Evolutionary conservation across 163 green algal species (phyloP).

Genomic region (Dunaliella salina): DNA sequence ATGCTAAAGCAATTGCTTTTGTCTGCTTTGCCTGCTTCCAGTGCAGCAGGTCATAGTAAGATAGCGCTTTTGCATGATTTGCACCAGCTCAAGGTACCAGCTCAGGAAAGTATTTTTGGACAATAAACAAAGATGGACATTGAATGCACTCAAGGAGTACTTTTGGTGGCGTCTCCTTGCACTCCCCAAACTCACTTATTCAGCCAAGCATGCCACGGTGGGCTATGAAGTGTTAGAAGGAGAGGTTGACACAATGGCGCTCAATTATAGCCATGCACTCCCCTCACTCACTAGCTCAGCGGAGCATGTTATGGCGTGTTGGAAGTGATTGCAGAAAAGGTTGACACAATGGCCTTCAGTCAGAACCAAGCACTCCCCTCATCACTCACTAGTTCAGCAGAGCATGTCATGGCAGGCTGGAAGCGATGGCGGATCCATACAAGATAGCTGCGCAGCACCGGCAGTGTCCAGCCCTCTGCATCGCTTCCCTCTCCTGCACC

Average conservation of each 20-base stretch:
- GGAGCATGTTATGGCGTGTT: slow-evolving; percentile 43
- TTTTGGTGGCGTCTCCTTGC: too few species aligned
- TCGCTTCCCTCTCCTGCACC: not conserved
- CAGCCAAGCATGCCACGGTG: slow-evolving; percentile 29
- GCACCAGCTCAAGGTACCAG: too few species aligned
- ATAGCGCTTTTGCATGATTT: too few species aligned
- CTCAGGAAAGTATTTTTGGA: too few species aligned
- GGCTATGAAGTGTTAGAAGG: slow-evolving; percentile 46
- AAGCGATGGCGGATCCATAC: slow-evolving; percentile 57
- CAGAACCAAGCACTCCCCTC: not conserved
- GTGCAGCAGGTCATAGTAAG: too few species aligned
- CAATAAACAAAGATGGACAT: too few species aligned
- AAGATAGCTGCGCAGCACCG: slow-evolving; percentile 72
- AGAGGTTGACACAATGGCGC: not conserved
- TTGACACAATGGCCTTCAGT: not conserved
- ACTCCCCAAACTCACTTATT: slow-evolving; percentile 12
- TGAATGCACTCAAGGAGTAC: too few species aligned
- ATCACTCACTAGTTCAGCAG: slow-evolving; percentile 9
- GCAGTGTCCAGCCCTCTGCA: slow-evolving; percentile 49
- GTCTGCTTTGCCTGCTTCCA: too few species aligned
- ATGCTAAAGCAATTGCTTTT: too few species aligned
- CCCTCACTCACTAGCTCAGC: slow-evolving; percentile 17
- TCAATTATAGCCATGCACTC: not conserved
- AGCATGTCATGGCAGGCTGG: slow-evolving; percentile 46
- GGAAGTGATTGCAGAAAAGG: slow-evolving; percentile 29